Percentiles rank a stretch among this genome's conserved stretches.
Conservation (phyloP, 345 rosid species). For the Syzygium jambos region DNA sequence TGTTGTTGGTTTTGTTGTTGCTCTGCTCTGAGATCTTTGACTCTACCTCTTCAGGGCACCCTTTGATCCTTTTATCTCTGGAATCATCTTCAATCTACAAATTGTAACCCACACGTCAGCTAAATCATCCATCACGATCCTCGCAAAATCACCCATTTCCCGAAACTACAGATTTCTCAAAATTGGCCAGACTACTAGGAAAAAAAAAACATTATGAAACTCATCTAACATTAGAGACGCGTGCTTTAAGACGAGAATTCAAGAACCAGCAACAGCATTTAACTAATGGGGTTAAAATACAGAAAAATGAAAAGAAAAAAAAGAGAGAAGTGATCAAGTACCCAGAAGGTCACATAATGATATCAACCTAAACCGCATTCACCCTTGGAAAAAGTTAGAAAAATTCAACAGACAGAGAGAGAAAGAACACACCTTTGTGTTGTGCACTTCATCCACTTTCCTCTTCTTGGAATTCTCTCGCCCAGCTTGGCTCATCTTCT, state of each 20-base stretch:
- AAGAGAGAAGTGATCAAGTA: neutral
- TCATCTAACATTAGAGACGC: neutral
- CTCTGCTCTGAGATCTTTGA: conserved; percentile 48
- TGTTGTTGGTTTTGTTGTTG: conserved; percentile 22
- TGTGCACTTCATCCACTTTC: conserved; percentile 32
- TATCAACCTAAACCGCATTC: neutral
- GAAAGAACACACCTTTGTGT: conserved; percentile 16
- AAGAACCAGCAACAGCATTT: neutral
- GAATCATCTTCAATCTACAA: conserved; percentile 32
- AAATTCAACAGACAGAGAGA: neutral
- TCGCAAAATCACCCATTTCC: neutral
- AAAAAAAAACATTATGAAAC: neutral
- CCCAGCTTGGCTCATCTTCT: conserved; percentile 12
- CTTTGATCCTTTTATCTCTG: conserved; percentile 24
- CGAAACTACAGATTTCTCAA: neutral
- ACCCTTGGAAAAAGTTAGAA: neutral
- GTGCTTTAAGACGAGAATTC: neutral
- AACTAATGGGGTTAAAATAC: neutral
- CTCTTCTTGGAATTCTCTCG: conserved; percentile 61
- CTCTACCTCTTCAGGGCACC: conserved; percentile 39
- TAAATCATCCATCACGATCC: neutral
- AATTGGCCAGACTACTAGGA: neutral
- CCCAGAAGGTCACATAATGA: neutral
- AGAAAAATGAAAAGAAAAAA: neutral
- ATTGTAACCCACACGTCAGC: neutral